Conservation (phyloP, 768 basidiomycete genomes). For the Daedaleopsis nitida region DNA sequence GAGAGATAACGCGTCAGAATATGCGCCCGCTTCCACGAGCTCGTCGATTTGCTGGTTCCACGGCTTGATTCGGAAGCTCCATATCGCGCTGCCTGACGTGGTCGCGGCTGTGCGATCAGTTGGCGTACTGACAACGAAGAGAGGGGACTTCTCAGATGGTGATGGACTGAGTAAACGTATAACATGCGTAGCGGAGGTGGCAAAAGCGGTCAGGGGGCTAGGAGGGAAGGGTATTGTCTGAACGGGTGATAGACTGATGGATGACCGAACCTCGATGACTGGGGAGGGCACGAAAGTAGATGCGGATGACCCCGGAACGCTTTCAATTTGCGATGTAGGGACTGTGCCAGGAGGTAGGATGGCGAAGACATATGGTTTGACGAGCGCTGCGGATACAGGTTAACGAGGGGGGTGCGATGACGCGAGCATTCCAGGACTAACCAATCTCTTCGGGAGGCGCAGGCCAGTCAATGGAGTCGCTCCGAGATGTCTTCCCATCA, state of each 20-base stretch:
- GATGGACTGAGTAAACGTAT: conserved; percentile 69
- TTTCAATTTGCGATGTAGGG: conserved; percentile 30
- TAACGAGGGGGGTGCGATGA: background rate
- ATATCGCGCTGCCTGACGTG: conserved; percentile 76
- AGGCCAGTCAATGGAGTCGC: conserved; percentile 66
- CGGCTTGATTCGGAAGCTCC: conserved; percentile 69
- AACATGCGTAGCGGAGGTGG: conserved; percentile 31
- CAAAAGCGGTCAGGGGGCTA: conserved; percentile 29
- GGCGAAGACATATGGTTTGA: conserved; percentile 79
- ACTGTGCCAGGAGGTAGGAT: conserved; percentile 72
- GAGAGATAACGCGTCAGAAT: conserved; percentile 79
- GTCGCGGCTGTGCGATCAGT: conserved; percentile 66
- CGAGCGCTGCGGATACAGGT: conserved; percentile 43
- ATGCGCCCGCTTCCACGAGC: conserved; percentile 65
- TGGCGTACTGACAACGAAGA: conserved; percentile 72
- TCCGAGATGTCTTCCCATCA: conserved; percentile 56
- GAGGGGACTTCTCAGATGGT: conserved; percentile 51
- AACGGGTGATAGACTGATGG: conserved; percentile 58
- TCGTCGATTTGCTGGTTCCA: conserved; percentile 88
- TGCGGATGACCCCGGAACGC: conserved; percentile 29
- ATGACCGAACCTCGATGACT: conserved; percentile 71
- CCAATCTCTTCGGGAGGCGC: conserved; percentile 83
- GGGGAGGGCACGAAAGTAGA: conserved; percentile 53
- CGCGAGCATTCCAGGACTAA: conserved; percentile 28
- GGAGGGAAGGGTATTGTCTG: conserved; percentile 73